These are phyloP conservation scores for Rhododendron ferrugineum DNA, from an alignment of 148 eudicot species.

Conservation along the genomic window DNA sequence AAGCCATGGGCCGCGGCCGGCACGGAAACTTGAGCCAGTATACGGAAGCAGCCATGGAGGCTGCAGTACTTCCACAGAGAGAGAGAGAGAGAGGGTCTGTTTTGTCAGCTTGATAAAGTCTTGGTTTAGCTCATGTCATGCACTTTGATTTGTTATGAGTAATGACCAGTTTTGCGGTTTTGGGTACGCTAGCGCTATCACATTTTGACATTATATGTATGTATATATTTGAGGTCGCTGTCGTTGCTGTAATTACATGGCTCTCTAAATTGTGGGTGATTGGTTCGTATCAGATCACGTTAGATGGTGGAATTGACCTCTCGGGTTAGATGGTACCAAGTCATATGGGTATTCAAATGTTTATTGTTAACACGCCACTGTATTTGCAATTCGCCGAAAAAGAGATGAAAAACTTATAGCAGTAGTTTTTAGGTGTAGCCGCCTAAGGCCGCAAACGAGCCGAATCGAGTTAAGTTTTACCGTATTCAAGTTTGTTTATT, in stretches of 20 bases:
- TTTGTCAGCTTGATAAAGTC: slow-evolving; percentile 5
- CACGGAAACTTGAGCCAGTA: neutral
- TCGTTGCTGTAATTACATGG: neutral
- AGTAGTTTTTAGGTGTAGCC: neutral
- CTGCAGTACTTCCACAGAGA: neutral
- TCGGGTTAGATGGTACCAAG: too few species aligned
- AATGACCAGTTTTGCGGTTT: neutral
- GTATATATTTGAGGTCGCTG: neutral
- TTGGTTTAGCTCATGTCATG: neutral
- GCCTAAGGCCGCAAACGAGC: too few species aligned
- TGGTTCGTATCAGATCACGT: neutral
- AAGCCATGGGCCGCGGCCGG: neutral
- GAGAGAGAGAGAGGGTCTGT: neutral
- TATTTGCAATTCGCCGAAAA: neutral
- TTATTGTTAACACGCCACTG: too few species aligned
- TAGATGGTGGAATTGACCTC: neutral
- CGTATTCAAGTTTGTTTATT: too few species aligned
- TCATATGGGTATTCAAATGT: too few species aligned
- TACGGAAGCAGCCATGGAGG: slow-evolving; percentile 6
- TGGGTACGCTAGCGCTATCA: too few species aligned
- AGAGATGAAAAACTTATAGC: neutral
- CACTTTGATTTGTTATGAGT: neutral
- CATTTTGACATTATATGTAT: neutral
- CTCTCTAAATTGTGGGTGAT: neutral
- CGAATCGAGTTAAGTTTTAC: too few species aligned